phyloP scores from a whole-genome alignment of 2,329 filamentous ascomycete species.

The Didymella pinodella region DNA sequence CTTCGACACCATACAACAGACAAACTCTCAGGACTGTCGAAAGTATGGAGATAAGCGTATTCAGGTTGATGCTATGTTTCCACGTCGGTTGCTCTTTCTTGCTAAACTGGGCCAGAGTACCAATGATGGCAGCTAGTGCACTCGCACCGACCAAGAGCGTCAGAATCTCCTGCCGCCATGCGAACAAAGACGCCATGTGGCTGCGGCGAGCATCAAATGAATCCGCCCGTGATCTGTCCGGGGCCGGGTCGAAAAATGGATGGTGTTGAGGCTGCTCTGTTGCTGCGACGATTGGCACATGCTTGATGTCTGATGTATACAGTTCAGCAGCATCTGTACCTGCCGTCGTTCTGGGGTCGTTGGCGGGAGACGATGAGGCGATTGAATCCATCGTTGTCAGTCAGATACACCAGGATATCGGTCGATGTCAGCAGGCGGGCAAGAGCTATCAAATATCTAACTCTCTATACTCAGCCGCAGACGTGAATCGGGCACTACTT shows the following conservation, averaged over 20 bases:
- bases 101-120: not conserved
- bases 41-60: not conserved
- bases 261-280: not conserved
- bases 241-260: not conserved
- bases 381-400: not conserved
- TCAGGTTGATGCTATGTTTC: slow-evolving; percentile 2
- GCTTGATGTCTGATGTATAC: not conserved
- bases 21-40: not conserved
- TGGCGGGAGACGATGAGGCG: not conserved
- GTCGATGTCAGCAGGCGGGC: not conserved
- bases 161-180: not conserved
- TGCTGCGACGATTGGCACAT: not conserved
- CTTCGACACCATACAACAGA: not conserved
- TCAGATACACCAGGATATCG: not conserved
- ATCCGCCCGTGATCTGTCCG: not conserved
- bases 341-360: not conserved
- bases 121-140: not conserved
- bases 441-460: not conserved
- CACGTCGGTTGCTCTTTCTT: not conserved
- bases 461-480: not conserved
- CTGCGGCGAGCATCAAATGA: not conserved
- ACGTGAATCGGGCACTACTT: not conserved
- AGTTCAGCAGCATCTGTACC: not conserved
- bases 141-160: not conserved
- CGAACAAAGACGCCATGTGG: not conserved